Evolutionary conservation across 192 early-diverging fungal species (phyloP), one percentile per base, ranked within the genome.

Genomic region (Backusella liffmaniae): DNA sequence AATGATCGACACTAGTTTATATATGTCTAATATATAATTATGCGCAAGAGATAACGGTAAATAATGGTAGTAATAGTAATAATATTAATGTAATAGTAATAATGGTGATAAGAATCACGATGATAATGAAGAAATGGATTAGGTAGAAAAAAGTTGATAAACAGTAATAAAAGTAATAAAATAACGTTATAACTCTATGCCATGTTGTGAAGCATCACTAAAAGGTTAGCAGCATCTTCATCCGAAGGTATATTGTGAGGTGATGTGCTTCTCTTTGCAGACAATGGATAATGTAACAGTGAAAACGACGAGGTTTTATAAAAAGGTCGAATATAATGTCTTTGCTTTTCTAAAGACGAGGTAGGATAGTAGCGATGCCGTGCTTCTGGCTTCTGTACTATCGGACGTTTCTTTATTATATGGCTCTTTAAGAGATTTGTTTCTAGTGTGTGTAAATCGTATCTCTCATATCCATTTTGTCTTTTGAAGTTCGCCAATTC

Each of bases 141-240:
- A 36, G 42, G 67, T 32, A 32, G 3, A 32, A 26, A 69, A 21
- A 36, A 37, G n/a, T 10, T 35, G 18, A 35, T n/a, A 18, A 37
- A 69, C 3, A 13, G 9, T 36, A 41, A 39, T 69, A 26, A 37
- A 49, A 49, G 5, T 4, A 49, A 49, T n/a, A 49, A 49, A 49
- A 49, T 16, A 49, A n/a, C 3, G 32, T 32, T 49, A 49, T 41
- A 36, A 36, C n/a, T 21, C 18, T 23, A 46, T 21, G 65, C 15
- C 41, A 44, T 74, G 23, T 73, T 73, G 51, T 79, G 78, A 7
- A 79, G 73, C 78, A 79, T 79, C 29, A 79, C 78, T 39, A 79
- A 56, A 16, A 79, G 49, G 34, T 79, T 74, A 15, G 78, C 78
- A 1, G 78, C 78, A 66, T 79, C 78, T 71, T 74, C 68, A 66